phyloP scores from a whole-genome alignment of 306 rosid species.

The Carpinus fangiana region DNA sequence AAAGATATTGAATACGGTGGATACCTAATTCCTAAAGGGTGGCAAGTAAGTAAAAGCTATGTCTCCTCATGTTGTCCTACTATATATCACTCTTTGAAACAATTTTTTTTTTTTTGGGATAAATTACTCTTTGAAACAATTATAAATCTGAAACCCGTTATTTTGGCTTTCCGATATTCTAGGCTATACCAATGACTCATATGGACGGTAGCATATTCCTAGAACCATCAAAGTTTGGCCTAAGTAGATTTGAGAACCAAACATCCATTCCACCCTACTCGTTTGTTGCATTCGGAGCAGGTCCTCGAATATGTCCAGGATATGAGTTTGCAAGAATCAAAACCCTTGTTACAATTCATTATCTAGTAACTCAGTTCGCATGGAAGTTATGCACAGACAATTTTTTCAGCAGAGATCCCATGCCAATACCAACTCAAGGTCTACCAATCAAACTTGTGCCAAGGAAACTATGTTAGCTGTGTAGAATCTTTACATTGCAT shows the following conservation, averaged over 20 bases:
- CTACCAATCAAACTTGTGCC: slow-evolving; percentile 36
- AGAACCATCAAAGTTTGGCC: slow-evolving; percentile 69
- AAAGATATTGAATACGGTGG: slow-evolving; percentile 63
- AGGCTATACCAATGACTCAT: slow-evolving; percentile 68
- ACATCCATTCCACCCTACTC: slow-evolving; percentile 44
- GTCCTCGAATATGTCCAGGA: slow-evolving; percentile 50
- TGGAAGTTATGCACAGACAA: slow-evolving; percentile 47
- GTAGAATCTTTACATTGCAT: too few relatives aligned
- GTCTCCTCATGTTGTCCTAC: background rate
- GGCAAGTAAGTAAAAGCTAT: slow-evolving; percentile 63
- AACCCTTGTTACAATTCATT: slow-evolving; percentile 41
- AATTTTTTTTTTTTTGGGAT: too few relatives aligned
- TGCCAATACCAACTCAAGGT: slow-evolving; percentile 35
- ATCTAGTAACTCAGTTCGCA: slow-evolving; percentile 41
- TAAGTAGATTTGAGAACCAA: slow-evolving; percentile 63
- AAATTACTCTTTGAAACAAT: background rate
- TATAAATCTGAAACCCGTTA: background rate
- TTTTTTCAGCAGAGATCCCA: slow-evolving; percentile 40
- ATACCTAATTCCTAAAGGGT: slow-evolving; percentile 76
- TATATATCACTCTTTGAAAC: background rate
- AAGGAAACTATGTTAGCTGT: background rate
- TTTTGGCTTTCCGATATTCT: slow-evolving; percentile 52
- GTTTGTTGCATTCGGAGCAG: slow-evolving; percentile 46
- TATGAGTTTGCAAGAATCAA: slow-evolving; percentile 48
- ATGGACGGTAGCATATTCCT: slow-evolving; percentile 56